These are phyloP conservation scores for Casuarina equisetifolia DNA, from an alignment of 306 rosid species.

Conservation along the genomic window DNA sequence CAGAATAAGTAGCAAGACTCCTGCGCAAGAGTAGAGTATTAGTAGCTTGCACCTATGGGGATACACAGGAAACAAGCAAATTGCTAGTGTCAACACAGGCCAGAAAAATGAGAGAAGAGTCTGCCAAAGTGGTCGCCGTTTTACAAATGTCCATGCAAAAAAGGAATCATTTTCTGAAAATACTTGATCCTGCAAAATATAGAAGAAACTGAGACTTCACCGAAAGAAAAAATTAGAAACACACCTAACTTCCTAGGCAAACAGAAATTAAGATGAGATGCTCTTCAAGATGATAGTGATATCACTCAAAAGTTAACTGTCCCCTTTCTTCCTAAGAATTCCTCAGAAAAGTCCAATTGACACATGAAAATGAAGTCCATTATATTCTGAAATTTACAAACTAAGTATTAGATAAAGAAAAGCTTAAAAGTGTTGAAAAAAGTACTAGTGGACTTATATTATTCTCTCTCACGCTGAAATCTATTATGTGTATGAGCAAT, in stretches of 20 bases:
- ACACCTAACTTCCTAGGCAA: not conserved
- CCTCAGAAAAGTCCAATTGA: too few relatives aligned
- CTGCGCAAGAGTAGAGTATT: constrained; percentile 92
- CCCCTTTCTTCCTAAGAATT: too few relatives aligned
- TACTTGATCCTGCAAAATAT: constrained; percentile 74
- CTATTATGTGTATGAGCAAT: too few relatives aligned
- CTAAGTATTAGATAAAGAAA: too few relatives aligned
- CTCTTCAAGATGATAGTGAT: not conserved
- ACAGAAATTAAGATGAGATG: not conserved
- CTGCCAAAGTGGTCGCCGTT: constrained; percentile 95
- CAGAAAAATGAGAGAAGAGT: constrained; percentile 95
- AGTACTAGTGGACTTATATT: too few relatives aligned
- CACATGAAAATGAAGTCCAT: too few relatives aligned
- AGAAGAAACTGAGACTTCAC: constrained; percentile 36
- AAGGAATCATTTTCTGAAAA: constrained; percentile 94
- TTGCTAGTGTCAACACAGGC: constrained; percentile 97
- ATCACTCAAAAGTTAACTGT: not conserved
- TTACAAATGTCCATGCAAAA: constrained; percentile 96
- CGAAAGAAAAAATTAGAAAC: constrained; percentile 10
- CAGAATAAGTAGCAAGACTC: constrained; percentile 79
- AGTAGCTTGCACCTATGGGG: constrained; percentile 93
- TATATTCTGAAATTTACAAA: too few relatives aligned
- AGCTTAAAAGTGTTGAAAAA: too few relatives aligned
- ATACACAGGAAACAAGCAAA: constrained; percentile 96
- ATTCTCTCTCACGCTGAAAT: too few relatives aligned